Conservation (phyloP, 108 stramenopile genomes). For the Stephanodiscus triporus region DNA sequence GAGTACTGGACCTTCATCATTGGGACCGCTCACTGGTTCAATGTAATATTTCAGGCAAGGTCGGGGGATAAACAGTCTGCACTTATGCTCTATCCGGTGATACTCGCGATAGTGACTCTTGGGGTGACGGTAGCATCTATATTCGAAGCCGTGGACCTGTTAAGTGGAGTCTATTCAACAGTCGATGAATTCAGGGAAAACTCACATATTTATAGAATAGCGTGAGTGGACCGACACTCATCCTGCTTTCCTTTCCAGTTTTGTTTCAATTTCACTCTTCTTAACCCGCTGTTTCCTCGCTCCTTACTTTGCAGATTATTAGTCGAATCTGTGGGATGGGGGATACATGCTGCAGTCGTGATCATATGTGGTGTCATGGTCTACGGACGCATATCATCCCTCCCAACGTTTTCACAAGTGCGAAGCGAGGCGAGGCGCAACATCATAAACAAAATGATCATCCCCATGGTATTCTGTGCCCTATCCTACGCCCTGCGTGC, state of each 20-base stretch:
- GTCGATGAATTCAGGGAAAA: constrained; percentile 33
- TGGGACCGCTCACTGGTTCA: constrained; percentile 43
- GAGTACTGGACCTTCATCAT: constrained; percentile 44
- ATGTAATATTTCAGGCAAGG: constrained; percentile 27
- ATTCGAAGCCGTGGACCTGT: constrained; percentile 34
- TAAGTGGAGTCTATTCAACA: constrained; percentile 7
- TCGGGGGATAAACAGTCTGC: constrained; percentile 31
- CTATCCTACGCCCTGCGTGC: constrained; percentile 50
- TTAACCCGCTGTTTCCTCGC: not conserved
- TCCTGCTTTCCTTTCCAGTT: not conserved
- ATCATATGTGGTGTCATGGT: constrained; percentile 28
- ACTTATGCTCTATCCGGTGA: constrained; percentile 24
- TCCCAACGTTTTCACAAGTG: constrained; percentile 42
- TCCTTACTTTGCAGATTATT: constrained; percentile 10
- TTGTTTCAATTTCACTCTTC: not conserved
- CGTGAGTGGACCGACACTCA: constrained; percentile 3
- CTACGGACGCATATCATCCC: constrained; percentile 31
- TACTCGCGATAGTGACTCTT: constrained; percentile 27
- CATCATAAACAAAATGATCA: constrained; percentile 48
- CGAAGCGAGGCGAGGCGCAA: constrained; percentile 18
- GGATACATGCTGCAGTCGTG: constrained; percentile 42
- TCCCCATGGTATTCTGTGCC: constrained; percentile 51
- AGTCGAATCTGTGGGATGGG: constrained; percentile 41
- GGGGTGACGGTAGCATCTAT: constrained; percentile 23
- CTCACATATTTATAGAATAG: constrained; percentile 25